phyloP scores from a whole-genome alignment of 768 basidiomycete species.

The Leccinum sublutescens region DNA sequence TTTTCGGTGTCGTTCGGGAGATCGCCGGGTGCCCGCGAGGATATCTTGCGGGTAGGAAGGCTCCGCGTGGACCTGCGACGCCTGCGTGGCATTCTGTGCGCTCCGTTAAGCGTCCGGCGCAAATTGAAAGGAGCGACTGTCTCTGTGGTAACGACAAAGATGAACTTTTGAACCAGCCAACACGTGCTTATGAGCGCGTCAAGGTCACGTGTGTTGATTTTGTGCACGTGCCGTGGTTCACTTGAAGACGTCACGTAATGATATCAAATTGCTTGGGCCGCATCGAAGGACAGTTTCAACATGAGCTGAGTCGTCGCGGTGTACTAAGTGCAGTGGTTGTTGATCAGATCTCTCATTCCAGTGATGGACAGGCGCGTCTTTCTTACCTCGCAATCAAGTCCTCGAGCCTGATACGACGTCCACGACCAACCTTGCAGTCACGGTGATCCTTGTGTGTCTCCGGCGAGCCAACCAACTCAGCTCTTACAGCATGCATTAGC shows the following conservation, averaged over 20 bases:
- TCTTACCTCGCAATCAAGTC: conserved; percentile 10
- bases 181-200: conserved; percentile 28
- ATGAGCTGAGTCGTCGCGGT: conserved; percentile 6
- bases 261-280: neutral
- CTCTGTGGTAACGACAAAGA: conserved; percentile 12
- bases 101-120: conserved; percentile 28
- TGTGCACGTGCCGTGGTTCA: conserved; percentile 9
- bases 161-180: conserved; percentile 7
- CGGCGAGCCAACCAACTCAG: conserved; percentile 47
- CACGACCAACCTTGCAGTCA: conserved; percentile 28
- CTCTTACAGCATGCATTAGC: conserved; percentile 47
- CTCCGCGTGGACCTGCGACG: conserved; percentile 10
- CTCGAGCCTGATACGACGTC: conserved; percentile 13
- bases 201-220: conserved; percentile 33
- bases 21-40: conserved; percentile 7
- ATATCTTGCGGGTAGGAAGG: conserved; percentile 9
- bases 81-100: conserved; percentile 16
- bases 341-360: conserved; percentile 12
- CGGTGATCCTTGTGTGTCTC: conserved; percentile 41
- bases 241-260: neutral
- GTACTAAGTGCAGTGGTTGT: neutral
- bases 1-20: conserved; percentile 25
- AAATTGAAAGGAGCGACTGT: conserved; percentile 20
- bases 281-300: neutral
- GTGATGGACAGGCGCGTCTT: conserved; percentile 41